phyloP scores from a whole-genome alignment of 2,329 filamentous ascomycete species.

The Penicillium vulpinum region DNA sequence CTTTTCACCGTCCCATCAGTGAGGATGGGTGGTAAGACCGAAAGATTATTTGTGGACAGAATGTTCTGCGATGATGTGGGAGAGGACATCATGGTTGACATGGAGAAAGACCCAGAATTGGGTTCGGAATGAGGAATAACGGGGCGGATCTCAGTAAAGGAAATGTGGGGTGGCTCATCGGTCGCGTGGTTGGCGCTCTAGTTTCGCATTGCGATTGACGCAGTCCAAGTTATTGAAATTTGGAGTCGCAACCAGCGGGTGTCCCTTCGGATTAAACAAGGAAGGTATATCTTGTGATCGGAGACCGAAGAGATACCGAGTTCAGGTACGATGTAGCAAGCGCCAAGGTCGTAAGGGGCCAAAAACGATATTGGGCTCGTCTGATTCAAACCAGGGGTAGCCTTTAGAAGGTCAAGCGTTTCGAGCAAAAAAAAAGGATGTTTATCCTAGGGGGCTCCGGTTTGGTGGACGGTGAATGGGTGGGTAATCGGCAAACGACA shows the following conservation, averaged over 20 bases:
- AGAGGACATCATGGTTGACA: constrained; percentile 40
- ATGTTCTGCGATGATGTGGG: constrained; percentile 32
- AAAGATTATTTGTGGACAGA: constrained; percentile 28
- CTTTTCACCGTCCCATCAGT: constrained; percentile 57
- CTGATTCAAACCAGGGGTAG: not conserved
- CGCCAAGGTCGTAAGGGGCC: constrained; percentile 5
- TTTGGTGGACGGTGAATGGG: constrained; percentile 4
- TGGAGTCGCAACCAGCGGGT: not conserved
- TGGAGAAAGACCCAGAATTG: constrained; percentile 11
- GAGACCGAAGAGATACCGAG: not conserved
- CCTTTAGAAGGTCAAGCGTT: not conserved
- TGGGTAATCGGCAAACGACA: constrained; percentile 9
- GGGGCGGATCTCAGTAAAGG: constrained; percentile 22
- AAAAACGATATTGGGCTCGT: not conserved
- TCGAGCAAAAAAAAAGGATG: not conserved
- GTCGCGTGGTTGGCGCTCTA: constrained; percentile 30
- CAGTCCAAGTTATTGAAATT: not conserved
- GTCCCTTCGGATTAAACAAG: not conserved
- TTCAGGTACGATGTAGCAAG: constrained; percentile 5
- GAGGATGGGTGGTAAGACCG: constrained; percentile 50
- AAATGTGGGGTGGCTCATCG: constrained; percentile 25
- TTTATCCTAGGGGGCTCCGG: constrained; percentile 1
- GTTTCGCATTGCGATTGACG: constrained; percentile 38
- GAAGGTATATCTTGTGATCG: constrained; percentile 5
- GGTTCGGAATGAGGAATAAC: constrained; percentile 20